Evolutionary conservation across 768 basidiomycete species (phyloP), one percentile per base, ranked within the genome.

Genomic region (Lentinula boryana): DNA sequence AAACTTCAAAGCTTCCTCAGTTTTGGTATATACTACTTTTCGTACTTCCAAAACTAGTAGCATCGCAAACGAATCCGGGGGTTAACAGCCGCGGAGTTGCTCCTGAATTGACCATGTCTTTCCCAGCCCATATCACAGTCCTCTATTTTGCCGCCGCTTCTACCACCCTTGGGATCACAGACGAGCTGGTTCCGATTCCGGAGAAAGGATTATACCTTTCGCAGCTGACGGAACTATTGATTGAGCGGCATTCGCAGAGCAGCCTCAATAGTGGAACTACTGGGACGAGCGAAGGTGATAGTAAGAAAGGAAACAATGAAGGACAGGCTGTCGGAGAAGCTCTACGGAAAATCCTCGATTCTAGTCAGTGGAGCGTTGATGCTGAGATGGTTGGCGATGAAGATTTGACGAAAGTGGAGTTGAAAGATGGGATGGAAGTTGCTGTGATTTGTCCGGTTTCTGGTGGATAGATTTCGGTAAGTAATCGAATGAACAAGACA

Each of bases 381-480:
- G 87, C 80, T 56, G 89, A 90, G 72, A 92, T 92, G 88, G 80
- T 91, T 1, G 83, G 43, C 23, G 32, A 50, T 36, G 46, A 87
- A 12, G 78, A 86, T 62, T 79, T 80, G 2, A 73, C 75, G n/a
- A 62, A 63, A 0, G 72, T 82, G 18, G 60, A 74, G 12, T 70
- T 93, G 50, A 78, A 71, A 49, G 88, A 88, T 10, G 90, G 89
- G 21, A 89, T 93, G 70, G 87, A 89, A 66, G 82, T 92, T 7
- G 89, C 86, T 13, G 79, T 93, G 27, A 93, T 93, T 46, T 88
- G 87, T 64, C 91, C 89, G 8, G 90, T 93, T 0, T 90, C 88
- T 56, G 91, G 92, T 4, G 91, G 91, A 27, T 27, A 27, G 27
- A 3, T 27, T 27, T 27, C 27, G 27, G 27, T 27, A 27, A 27